These are phyloP conservation scores for Mucor piriformis DNA, from an alignment of 371 early-diverging fungal genomes.

Conservation along the genomic window DNA sequence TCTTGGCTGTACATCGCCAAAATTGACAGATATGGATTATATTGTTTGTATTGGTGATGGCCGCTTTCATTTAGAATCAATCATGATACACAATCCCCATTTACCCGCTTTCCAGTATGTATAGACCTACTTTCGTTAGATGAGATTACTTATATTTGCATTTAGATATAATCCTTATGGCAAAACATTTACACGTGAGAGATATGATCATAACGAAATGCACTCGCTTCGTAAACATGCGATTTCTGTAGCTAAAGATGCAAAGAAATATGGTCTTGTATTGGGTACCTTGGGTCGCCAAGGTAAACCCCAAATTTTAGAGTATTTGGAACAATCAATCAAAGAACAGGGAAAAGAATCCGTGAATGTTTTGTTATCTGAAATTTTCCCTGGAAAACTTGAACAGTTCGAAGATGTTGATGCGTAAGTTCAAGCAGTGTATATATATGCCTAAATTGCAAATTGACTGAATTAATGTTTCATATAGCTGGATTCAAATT, in stretches of 20 bases:
- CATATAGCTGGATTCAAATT: conserved; percentile 90
- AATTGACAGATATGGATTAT: conserved; percentile 71
- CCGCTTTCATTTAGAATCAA: conserved; percentile 98
- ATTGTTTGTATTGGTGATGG: conserved; percentile 95
- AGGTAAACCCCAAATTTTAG: conserved; percentile 92
- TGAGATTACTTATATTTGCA: neutral
- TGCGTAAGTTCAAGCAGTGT: conserved; percentile 51
- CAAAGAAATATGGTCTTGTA: conserved; percentile 88
- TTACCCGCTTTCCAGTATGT: conserved; percentile 84
- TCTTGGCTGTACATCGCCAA: conserved; percentile 99
- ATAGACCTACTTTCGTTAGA: neutral
- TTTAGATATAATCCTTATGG: conserved; percentile 95
- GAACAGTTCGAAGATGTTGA: conserved; percentile 89
- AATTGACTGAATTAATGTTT: neutral
- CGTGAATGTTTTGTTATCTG: conserved; percentile 84
- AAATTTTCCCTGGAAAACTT: conserved; percentile 92
- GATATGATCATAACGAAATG: conserved; percentile 95
- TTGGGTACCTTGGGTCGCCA: conserved; percentile 99
- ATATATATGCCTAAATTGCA: neutral
- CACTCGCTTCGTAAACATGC: conserved; percentile 81
- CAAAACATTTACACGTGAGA: conserved; percentile 91
- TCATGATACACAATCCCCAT: conserved; percentile 98
- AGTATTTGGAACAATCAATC: conserved; percentile 74
- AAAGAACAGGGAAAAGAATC: conserved; percentile 68
- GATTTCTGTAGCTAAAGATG: conserved; percentile 72